Evolutionary conservation across 225 moss, liverwort and hornwort species (phyloP), one percentile per base, ranked within the genome.

Genomic region (Takakia lepidozioides): DNA sequence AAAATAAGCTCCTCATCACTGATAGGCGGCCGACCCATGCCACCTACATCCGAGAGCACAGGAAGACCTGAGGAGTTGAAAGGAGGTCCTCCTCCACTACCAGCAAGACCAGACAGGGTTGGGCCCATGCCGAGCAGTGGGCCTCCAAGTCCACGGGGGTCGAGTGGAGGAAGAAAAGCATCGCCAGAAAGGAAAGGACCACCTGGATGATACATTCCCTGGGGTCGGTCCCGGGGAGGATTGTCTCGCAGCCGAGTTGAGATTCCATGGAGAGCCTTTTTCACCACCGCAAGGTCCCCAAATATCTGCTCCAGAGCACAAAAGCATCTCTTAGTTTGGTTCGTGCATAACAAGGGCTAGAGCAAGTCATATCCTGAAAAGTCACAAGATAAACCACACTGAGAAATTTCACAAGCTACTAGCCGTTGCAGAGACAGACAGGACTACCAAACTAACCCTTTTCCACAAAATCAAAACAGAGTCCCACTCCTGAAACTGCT

Each of bases 201-300:
- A 19, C 57, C 62, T 11, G 76, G 69, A n/a, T 71, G 71, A 70
- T 41, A 86, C 32, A 32, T 11, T 19, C 62, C 74, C 54, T 53
- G 81, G 15, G 73, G 90, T 34, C 95, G 87, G 64, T 98, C 95
- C 43, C 95, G 71, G 2, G 90, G 95, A 37, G 95, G 95, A 63
- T 98, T 98, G 50, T 90, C 90, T 62, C 86, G 90, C 57, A 98
- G 59, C 28, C 95, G 95, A 7, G 87, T 73, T 5, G 95, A 98
- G 49, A 98, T 91, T 9, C 82, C 75, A 65, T 86, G 87, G 23
- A 91, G 43, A 10, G 95, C 95, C 65, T 85, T 91, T 4, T 87
- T 91, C 56, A 91, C 65, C 5, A 85, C 75, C 14, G 78, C 53
- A 34, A 81, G 74, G 41, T 98, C 95, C 19, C 95, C 95, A 54